Base-by-base conservation (phyloP, 371 early-diverging fungal species). In the Coemansia sp. region DNA sequence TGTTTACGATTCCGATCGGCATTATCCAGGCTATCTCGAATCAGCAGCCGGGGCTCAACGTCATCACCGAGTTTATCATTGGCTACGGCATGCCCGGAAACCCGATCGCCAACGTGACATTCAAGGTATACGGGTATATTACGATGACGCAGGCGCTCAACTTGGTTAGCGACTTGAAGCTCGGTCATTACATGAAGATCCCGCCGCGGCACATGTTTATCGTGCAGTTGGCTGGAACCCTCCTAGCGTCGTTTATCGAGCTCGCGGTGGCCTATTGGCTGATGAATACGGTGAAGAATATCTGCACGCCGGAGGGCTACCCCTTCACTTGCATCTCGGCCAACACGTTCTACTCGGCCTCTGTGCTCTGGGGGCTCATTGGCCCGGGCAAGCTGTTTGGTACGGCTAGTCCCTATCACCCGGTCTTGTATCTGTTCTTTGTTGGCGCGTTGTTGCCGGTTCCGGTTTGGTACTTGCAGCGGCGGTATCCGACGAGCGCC, bases 1-100 rank as follows among this genome's bases (percentile, higher is more conserved):
- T 88, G 52, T 88, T 92, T 72, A 81, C 90, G 6, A 66, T 95
- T 3, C 93, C 95, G 4, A 84, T 92, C 46, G 93, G 91, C 77
- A 88, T 90, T 48, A 82, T 90, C 53, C 80, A 82, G 38, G 92
- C 92, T 8, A 79, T 91, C 36, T 71, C 79, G 8, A 80, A 86
- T 60, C 87, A 87, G 66, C 79, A 83, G 33, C 88, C 88, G 32
- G 88, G 88, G 24, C 78, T 91, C 18, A 90, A 91, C 64, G 84
- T 91, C 53, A 82, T 93, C 34, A 86, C 92, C 10, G 89, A 90
- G 79, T 83, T 87, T 71, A 78, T 88, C 47, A 81, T 81, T 51
- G 89, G 89, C 55, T 82, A 82, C 56, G 80, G 86, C 5, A 74
- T 81, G 40, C 87, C 89, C 4, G 89, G 89, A 52, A 69, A 74